phyloP scores from a whole-genome alignment of 2,329 filamentous ascomycete species.

The Leptographium galeiforme region DNA sequence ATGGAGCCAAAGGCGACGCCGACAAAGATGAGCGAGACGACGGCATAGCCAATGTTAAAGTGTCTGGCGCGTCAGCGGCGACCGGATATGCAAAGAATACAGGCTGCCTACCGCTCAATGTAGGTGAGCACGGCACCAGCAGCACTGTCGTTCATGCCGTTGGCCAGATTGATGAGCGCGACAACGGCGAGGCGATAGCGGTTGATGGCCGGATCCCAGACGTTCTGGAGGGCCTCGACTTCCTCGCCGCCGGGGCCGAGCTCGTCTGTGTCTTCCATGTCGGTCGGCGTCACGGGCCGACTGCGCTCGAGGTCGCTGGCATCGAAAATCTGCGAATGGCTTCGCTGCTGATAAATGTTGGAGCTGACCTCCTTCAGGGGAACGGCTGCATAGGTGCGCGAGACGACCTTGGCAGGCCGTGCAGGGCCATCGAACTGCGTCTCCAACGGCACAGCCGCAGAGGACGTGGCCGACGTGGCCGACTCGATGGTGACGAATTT shows the following conservation, averaged over 20 bases:
- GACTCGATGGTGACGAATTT: conserved; percentile 14
- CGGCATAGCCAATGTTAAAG: conserved; percentile 62
- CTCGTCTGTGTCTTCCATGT: conserved; percentile 2
- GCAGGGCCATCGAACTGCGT: conserved; percentile 16
- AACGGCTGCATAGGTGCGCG: conserved; percentile 25
- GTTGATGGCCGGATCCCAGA: conserved; percentile 52
- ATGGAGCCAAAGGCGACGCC: conserved; percentile 68
- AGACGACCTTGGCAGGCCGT: conserved; percentile 20
- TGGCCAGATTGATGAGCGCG: conserved; percentile 53
- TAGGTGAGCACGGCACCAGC: conserved; percentile 71
- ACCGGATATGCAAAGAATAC: not conserved
- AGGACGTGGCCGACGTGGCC: conserved; percentile 10
- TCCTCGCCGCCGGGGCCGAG: not conserved
- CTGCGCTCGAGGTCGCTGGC: conserved; percentile 37
- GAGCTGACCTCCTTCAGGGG: conserved; percentile 16
- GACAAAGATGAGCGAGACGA: conserved; percentile 73
- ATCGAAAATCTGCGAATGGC: conserved; percentile 6
- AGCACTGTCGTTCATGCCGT: conserved; percentile 62
- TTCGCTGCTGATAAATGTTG: not conserved
- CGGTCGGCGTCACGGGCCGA: conserved; percentile 30
- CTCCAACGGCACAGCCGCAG: conserved; percentile 1
- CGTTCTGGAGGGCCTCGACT: conserved; percentile 38
- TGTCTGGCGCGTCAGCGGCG: conserved; percentile 23
- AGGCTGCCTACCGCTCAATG: conserved; percentile 45
- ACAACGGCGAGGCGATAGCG: conserved; percentile 52